Base-by-base conservation (phyloP, 805 yeast species). In the Candida ulmi region DNA sequence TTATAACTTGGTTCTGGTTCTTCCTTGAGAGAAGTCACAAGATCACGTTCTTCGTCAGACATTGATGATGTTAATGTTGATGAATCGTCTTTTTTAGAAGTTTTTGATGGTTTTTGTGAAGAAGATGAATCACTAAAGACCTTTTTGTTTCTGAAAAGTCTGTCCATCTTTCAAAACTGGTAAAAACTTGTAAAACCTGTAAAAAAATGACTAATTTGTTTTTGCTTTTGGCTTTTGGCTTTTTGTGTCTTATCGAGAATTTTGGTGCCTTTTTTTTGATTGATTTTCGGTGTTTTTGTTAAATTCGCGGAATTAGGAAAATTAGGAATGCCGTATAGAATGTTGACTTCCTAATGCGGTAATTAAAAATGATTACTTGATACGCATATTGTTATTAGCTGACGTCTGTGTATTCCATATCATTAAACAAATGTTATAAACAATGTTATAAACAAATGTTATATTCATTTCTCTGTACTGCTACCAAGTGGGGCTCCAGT, bases 401-500 rank as follows among this genome's bases (percentile, higher is more conserved):
- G n/a, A n/a, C n/a, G n/a, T n/a, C n/a, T n/a, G n/a, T n/a, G n/a
- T n/a, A n/a, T n/a, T n/a, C n/a, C n/a, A n/a, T n/a, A n/a, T n/a
- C n/a, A n/a, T n/a, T n/a, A n/a, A n/a, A n/a, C n/a, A n/a, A n/a
- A n/a, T n/a, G n/a, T n/a, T n/a, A n/a, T n/a, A n/a, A n/a, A n/a
- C n/a, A n/a, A n/a, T n/a, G n/a, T n/a, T n/a, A n/a, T 19, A 8
- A 12, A 24, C 9, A 5, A 5, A 5, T 15, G 21, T 17, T 5
- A n/a, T 4, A 9, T 7, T 15, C 17, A 8, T 28, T 28, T 5
- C n/a, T 15, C 12, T 28, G 17, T 28, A 9, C 34, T 13, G 8
- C 15, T n/a, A 17, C 24, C 17, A 30, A 41, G 24, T 16, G 54
- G 54, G 7, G 59, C 55, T 13, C 55, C 58, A 11, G 60, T 55